Evolutionary conservation across 148 eudicot species (phyloP).

Genomic region (Nepenthes mirabilis): DNA sequence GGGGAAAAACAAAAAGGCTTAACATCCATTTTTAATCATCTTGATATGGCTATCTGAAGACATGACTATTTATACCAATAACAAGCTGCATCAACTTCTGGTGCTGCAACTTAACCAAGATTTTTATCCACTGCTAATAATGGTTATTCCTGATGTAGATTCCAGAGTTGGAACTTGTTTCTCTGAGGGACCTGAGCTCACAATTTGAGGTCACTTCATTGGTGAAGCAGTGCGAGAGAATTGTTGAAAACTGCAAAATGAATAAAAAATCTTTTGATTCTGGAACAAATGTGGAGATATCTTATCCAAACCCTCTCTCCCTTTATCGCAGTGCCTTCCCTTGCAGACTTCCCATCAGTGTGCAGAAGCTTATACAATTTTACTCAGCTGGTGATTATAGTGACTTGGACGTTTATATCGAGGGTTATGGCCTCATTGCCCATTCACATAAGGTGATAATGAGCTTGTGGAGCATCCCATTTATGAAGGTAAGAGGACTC

Average conservation of each 20-base stretch:
- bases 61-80: not conserved
- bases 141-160: constrained; percentile 29
- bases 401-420: constrained; percentile 56
- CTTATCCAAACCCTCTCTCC: constrained; percentile 44
- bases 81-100: not conserved
- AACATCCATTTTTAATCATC: not conserved
- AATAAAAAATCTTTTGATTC: constrained; percentile 62
- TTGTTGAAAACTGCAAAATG: constrained; percentile 54
- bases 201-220: constrained; percentile 60
- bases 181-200: constrained; percentile 41
- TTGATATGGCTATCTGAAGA: not conserved
- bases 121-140: not conserved
- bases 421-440: constrained; percentile 40
- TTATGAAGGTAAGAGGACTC: constrained; percentile 52
- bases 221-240: constrained; percentile 71
- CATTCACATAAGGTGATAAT: constrained; percentile 65
- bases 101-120: not conserved
- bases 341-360: constrained; percentile 43
- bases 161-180: constrained; percentile 44
- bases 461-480: constrained; percentile 79
- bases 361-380: constrained; percentile 32
- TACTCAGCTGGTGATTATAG: constrained; percentile 36
- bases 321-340: constrained; percentile 41
- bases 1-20: too few relatives aligned
- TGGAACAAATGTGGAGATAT: constrained; percentile 69